phyloP scores from a whole-genome alignment of 163 green algal species.

The Chlorella variabilis region DNA sequence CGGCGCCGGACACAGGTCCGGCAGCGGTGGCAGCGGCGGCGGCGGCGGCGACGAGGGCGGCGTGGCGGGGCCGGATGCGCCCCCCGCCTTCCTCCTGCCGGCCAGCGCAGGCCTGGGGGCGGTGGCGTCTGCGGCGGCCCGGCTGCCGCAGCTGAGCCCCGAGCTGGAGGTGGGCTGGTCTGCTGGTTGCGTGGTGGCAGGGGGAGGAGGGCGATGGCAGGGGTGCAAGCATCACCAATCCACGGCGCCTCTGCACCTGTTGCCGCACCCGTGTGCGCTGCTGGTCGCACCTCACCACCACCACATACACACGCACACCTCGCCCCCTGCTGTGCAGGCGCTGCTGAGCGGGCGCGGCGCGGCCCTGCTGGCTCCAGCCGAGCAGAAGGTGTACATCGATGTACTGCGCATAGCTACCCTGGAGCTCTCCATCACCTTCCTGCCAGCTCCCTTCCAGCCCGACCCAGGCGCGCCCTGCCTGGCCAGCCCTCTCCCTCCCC shows the following conservation, averaged over 20 bases:
- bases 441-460: constrained; percentile 47
- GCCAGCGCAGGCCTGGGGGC: background rate
- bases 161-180: background rate
- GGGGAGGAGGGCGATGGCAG: background rate
- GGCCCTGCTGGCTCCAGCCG: background rate
- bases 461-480: constrained; percentile 9
- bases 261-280: too few relatives aligned
- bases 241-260: too few relatives aligned
- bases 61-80: background rate
- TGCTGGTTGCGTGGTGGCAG: background rate
- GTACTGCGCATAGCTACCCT: constrained; percentile 54
- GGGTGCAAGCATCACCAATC: too few relatives aligned
- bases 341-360: constrained; percentile 32
- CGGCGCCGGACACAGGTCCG: background rate
- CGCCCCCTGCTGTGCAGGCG: constrained; percentile 18
- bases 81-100: background rate
- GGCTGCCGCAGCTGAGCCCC: background rate
- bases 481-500: too few relatives aligned
- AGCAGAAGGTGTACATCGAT: constrained; percentile 79
- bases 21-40: too few relatives aligned
- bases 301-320: too few relatives aligned
- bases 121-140: background rate
- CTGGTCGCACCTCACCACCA: too few relatives aligned
- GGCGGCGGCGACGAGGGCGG: background rate
- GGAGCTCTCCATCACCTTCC: constrained; percentile 66